Percentiles rank a stretch among this genome's conserved stretches.
These are phyloP conservation scores for Suillus spraguei DNA, from an alignment of 768 basidiomycete genomes.

Conservation along the genomic window DNA sequence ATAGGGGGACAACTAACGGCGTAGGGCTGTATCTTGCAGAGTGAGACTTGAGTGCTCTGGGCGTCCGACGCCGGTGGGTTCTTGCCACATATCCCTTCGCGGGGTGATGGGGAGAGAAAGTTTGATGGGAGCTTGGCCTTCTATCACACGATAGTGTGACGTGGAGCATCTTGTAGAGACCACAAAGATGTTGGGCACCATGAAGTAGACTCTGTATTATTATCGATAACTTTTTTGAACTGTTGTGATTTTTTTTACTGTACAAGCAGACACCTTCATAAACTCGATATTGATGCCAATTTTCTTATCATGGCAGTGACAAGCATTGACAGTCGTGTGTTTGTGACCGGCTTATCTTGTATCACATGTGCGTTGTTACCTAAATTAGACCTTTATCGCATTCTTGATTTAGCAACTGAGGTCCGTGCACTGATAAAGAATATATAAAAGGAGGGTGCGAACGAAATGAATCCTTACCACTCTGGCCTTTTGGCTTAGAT, in stretches of 20 bases:
- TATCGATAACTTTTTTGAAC: constrained; percentile 1
- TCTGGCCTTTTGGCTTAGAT: constrained; percentile 52
- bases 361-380: background rate
- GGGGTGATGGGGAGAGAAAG: background rate
- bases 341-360: background rate
- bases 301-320: background rate
- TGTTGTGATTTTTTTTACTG: no score
- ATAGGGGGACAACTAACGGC: background rate
- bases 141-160: no score
- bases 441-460: background rate
- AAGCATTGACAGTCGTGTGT: background rate
- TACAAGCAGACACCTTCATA: background rate
- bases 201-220: constrained; percentile 2
- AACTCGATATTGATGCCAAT: background rate
- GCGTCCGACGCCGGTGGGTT: background rate
- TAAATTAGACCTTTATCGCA: background rate
- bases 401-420: background rate
- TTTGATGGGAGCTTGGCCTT: background rate
- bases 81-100: constrained; percentile 9
- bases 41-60: background rate
- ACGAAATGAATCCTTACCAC: constrained; percentile 28
- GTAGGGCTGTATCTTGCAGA: background rate
- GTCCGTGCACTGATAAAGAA: background rate
- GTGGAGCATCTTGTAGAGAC: background rate
- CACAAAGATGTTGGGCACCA: background rate